Percentiles rank a stretch among this genome's conserved stretches.
Evolutionary conservation across 2,329 filamentous ascomycete genomes (phyloP).

Genomic region (Triangularia verruculosa): DNA sequence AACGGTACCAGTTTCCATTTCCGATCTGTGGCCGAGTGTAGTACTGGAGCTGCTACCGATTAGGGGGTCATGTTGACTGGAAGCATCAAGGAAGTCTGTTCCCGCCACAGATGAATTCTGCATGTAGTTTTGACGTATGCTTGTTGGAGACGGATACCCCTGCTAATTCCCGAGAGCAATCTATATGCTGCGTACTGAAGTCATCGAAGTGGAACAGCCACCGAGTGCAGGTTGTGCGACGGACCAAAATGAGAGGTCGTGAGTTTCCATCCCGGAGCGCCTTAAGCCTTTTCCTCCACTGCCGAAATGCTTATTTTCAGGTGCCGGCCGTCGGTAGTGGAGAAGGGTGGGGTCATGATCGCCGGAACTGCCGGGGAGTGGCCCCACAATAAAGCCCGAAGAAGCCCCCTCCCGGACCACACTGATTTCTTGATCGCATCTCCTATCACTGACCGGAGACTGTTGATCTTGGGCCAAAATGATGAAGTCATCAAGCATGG

Average conservation of each 20-base stretch:
- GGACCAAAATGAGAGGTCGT: background rate
- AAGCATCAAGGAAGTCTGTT: background rate
- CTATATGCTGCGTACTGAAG: conserved; percentile 4
- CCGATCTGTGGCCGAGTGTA: background rate
- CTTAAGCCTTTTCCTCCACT: too few species aligned
- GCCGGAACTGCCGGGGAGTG: background rate
- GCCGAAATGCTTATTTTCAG: conserved; percentile 8
- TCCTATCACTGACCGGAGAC: background rate
- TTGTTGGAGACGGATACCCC: background rate
- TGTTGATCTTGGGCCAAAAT: background rate
- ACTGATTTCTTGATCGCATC: background rate
- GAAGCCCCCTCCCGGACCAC: too few species aligned
- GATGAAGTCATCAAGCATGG: too few species aligned
- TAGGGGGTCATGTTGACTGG: background rate
- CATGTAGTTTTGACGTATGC: background rate
- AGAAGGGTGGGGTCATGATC: conserved; percentile 3
- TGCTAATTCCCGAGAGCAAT: background rate
- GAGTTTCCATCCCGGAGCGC: too few species aligned
- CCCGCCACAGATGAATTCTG: background rate
- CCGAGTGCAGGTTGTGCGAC: background rate
- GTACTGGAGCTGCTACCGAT: background rate
- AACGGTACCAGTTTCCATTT: background rate
- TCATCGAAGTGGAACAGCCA: background rate
- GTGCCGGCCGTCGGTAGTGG: background rate
- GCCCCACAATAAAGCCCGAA: too few species aligned